Evolutionary conservation across 208 protist species (phyloP), one percentile per base, ranked within the genome.

Genomic region (Histomonas meleagridis): DNA sequence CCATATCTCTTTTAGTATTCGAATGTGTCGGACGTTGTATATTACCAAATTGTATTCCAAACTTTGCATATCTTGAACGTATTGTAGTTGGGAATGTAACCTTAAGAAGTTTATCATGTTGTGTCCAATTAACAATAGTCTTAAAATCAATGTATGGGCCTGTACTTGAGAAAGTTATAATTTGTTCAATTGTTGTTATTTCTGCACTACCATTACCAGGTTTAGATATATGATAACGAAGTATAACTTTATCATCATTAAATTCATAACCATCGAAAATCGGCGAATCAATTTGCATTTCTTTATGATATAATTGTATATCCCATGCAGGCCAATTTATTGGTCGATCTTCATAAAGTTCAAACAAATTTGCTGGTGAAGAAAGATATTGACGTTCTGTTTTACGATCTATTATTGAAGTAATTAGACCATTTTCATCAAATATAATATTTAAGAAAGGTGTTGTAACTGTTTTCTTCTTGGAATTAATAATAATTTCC

Each of bases 231-330:
- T 86, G 40, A 12, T 46, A 86, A 32, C 18, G 23, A 0, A 55
- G 10, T 26, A 40, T 3, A 12, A 86, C 18, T 2, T 32, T 38
- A 26, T 51, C 46, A 16, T 86, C 10, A 16, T 32, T 86, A 0
- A 86, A 55, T 14, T 7, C 16, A 28, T 43, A 86, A 2, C 40
- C 23, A n/a, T 55, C 4, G 7, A 86, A 53, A 16, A 38, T 35
- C 9, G 76, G 76, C 21, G 46, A 38, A 5, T 5, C 9, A 0
- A 51, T 18, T 49, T 86, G 76, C 76, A 86, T 86, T 38, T 86
- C 76, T 55, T 86, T 86, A n/a, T 86, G 76, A n/a, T 86, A 86
- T 21, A 86, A n/a, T 46, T 86, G 76, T 2, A 86, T 86, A 55
- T 86, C 76, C 76, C 76, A 86, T 35, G 76, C 76, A 18, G 76